Evolutionary conservation across 139 green algal genomes (phyloP), one percentile per base, ranked within the genome.

Genomic region (Eudorina sp.): DNA sequence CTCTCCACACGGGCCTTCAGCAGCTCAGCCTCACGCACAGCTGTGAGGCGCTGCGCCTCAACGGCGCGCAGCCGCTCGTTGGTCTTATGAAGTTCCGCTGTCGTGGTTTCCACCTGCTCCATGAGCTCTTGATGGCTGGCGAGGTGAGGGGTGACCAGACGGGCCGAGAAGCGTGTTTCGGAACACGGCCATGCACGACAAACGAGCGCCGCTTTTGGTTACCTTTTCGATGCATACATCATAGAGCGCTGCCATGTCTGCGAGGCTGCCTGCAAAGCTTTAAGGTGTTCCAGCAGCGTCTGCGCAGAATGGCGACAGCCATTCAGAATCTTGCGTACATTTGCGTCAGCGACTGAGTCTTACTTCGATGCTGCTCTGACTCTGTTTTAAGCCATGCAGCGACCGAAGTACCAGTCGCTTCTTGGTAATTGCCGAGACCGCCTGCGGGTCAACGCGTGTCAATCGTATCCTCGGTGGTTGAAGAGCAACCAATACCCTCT

Each of bases 201-300:
- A 60, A 13, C n/a, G 58, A 68, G 58, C 58, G 27, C 6, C 58
- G n/a, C n/a, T n/a, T n/a, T 68, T 68, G 4, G 73, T 25, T 73
- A 93, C 90, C 90, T 90, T 31, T 93, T 93, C 43, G 90, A 93
- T 7, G 90, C 90, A 43, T 88, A 93, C 87, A 90, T 86, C 86
- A 93, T 93, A 31, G 90, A 88, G 0, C 86, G 81, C 83, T 93
- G 90, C 90, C 90, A 93, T 85, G 88, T 87, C 18, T 91, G 86
- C 1, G 90, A 93, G 8, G 90, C 90, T 14, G 83, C 66, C 48
- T 93, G 90, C 46, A 93, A 55, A 0, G 90, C 90, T 55, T 91
- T 90, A 21, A 93, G 66, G 55, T 93, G 90, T n/a, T 93, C 90
- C 25, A 38, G 41, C 41, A 93, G 76, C 13, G 89, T 19, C 90